These are phyloP conservation scores for Astrothelium subdiscretum DNA, from an alignment of 495 filamentous ascomycete genomes.

Conservation along the genomic window DNA sequence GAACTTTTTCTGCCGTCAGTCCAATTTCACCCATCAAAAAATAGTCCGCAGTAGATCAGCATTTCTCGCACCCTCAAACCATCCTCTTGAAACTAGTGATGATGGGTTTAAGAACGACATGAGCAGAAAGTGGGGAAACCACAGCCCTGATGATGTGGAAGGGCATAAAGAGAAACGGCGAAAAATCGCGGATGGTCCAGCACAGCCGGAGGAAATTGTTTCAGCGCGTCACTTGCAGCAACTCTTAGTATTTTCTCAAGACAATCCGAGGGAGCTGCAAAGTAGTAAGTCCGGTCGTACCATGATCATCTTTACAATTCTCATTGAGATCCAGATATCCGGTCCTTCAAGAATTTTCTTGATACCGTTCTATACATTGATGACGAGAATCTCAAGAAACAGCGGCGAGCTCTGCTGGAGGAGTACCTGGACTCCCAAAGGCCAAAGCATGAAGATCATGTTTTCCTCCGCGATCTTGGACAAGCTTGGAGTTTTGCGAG, in stretches of 20 bases:
- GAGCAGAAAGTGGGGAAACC: neutral
- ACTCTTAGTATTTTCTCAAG: slow-evolving; percentile 16
- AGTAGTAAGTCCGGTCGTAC: slow-evolving; percentile 1
- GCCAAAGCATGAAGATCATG: slow-evolving; percentile 39
- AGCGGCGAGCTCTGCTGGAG: slow-evolving; percentile 44
- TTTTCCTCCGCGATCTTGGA: slow-evolving; percentile 62
- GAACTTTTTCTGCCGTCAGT: neutral
- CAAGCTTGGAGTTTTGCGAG: slow-evolving; percentile 67
- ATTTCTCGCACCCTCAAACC: neutral
- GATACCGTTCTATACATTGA: slow-evolving; percentile 43
- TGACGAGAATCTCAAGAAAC: slow-evolving; percentile 18
- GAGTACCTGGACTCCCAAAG: slow-evolving; percentile 62
- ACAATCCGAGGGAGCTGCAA: slow-evolving; percentile 12
- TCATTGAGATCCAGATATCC: slow-evolving; percentile 41
- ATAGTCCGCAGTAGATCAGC: neutral
- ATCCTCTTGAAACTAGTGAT: neutral
- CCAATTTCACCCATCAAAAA: too few species aligned
- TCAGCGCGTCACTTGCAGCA: slow-evolving; percentile 18
- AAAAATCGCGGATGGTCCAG: neutral
- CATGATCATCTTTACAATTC: neutral
- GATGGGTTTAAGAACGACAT: neutral
- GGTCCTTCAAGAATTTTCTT: slow-evolving; percentile 67
- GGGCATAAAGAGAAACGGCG: neutral
- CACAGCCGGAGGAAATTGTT: slow-evolving; percentile 14
- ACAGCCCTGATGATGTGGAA: neutral